Evolutionary conservation across 2,329 filamentous ascomycete species (phyloP), one percentile per base, ranked within the genome.

Genomic region (Polytolypa hystricis): DNA sequence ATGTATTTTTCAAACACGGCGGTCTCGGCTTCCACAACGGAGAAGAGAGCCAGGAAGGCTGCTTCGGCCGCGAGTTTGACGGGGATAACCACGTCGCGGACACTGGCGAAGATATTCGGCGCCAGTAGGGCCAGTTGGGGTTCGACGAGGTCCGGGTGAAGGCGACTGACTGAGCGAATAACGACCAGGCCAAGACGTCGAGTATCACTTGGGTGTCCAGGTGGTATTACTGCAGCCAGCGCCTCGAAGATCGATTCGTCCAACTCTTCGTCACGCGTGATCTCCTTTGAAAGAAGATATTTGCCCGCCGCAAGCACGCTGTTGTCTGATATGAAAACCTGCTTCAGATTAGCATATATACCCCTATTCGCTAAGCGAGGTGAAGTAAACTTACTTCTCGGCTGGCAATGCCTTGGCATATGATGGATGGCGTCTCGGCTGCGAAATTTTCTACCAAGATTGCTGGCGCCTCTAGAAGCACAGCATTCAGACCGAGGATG

Each of bases 11-110:
- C 87, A 57, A 95, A 96, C 14, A 95, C 77, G 44, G 75, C 79
- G 41, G 70, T 72, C 54, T 95, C 91, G 44, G 87, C 81, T 30
- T 94, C 84, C 1, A 87, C 84, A 1, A 96, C 87, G 29, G 76
- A 78, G 65, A 98, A 96, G 4, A 96, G 70, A 33, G 85, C 77
- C 38, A 98, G 73, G 61, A 98, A 96, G 0, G 89, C 86, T 9
- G 87, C 89, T 63, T 98, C 91, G 2, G 91, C 89, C 0, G 89
- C 81, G 18, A 98, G 71, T 62, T 98, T 98, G 54, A 98, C 81
- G 1, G 93, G 93, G 44, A 98, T 96, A 4, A 96, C 79, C 7
- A 78, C 70, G 57, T 98, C 91, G 40, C 93, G 78, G 18, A 98
- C 91, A 36, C 83, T 82, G 28, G 83, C 78, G 58, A 98, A 98